These are phyloP conservation scores for Chamaenerion angustifolium DNA, from an alignment of 345 rosid genomes.

Conservation along the genomic window DNA sequence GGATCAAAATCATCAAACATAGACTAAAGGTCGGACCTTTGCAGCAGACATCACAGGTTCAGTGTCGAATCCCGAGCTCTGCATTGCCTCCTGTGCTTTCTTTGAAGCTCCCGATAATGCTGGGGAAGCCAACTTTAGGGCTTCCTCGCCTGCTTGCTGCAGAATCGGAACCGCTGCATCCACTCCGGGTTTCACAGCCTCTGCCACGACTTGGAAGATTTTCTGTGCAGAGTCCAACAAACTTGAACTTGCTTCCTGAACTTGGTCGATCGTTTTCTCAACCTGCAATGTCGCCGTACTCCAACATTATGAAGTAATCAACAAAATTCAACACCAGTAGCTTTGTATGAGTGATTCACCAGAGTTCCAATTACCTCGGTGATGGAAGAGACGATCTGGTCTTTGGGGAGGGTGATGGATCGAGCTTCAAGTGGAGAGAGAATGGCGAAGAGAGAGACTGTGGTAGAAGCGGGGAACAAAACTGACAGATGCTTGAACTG, in stretches of 20 bases:
- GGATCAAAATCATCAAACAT: too few species aligned
- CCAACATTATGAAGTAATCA: too few species aligned
- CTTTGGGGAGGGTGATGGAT: constrained; percentile 56
- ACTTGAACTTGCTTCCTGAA: constrained; percentile 50
- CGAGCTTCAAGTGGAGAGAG: constrained; percentile 49
- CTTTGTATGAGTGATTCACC: background rate
- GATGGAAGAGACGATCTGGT: constrained; percentile 77
- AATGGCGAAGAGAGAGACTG: constrained; percentile 49
- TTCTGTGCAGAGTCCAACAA: constrained; percentile 46
- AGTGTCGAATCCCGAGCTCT: constrained; percentile 64
- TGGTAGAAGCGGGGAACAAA: constrained; percentile 45
- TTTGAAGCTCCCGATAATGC: constrained; percentile 69
- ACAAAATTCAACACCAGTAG: constrained; percentile 5
- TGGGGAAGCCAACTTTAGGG: constrained; percentile 75
- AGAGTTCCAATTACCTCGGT: constrained; percentile 31
- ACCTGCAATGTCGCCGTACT: constrained; percentile 26
- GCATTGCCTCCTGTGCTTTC: constrained; percentile 85
- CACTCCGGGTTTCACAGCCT: constrained; percentile 64
- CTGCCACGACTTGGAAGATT: constrained; percentile 42
- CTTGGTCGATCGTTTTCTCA: constrained; percentile 75
- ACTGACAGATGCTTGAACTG: constrained; percentile 29
- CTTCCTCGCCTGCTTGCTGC: constrained; percentile 71
- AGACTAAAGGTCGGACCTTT: constrained; percentile 36
- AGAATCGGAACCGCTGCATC: constrained; percentile 56
- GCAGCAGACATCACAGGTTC: constrained; percentile 62